Evolutionary conservation across 2,329 filamentous ascomycete species (phyloP).

Genomic region (Botrytis medusae): DNA sequence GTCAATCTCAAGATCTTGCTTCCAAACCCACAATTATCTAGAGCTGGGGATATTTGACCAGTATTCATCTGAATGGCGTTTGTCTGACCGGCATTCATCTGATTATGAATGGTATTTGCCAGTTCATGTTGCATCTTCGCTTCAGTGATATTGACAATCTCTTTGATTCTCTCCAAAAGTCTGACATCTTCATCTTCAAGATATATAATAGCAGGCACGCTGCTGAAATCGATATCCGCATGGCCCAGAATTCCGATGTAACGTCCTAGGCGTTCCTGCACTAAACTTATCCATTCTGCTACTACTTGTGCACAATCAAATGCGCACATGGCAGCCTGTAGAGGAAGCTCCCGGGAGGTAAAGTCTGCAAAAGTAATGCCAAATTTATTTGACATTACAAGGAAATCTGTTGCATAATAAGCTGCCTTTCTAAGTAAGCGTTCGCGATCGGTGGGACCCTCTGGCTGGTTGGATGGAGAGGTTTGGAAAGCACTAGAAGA

Average conservation of each 20-base stretch:
- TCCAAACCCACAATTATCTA: slow-evolving; percentile 72
- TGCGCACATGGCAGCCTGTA: slow-evolving; percentile 87
- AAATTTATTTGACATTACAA: slow-evolving; percentile 83
- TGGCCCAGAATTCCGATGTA: slow-evolving; percentile 85
- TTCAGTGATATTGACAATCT: slow-evolving; percentile 75
- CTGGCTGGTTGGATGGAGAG: slow-evolving; percentile 35
- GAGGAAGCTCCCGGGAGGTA: slow-evolving; percentile 78
- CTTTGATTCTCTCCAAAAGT: slow-evolving; percentile 76
- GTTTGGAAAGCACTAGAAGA: slow-evolving; percentile 27
- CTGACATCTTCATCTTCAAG: slow-evolving; percentile 90
- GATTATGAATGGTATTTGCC: slow-evolving; percentile 47
- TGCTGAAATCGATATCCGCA: slow-evolving; percentile 73
- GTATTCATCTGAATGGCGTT: slow-evolving; percentile 51
- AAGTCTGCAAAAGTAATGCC: slow-evolving; percentile 84
- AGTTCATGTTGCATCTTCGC: slow-evolving; percentile 69
- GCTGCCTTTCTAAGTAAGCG: slow-evolving; percentile 90
- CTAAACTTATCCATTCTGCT: slow-evolving; percentile 88
- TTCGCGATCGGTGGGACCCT: slow-evolving; percentile 70
- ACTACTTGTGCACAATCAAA: slow-evolving; percentile 94
- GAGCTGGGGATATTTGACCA: slow-evolving; percentile 52
- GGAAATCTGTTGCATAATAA: slow-evolving; percentile 88
- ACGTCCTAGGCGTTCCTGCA: slow-evolving; percentile 90
- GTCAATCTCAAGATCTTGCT: slow-evolving; percentile 82
- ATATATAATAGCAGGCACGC: slow-evolving; percentile 85
- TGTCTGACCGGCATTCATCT: slow-evolving; percentile 51